Evolutionary conservation across 805 yeast species (phyloP).

Genomic region (Starmerella asiatica): DNA sequence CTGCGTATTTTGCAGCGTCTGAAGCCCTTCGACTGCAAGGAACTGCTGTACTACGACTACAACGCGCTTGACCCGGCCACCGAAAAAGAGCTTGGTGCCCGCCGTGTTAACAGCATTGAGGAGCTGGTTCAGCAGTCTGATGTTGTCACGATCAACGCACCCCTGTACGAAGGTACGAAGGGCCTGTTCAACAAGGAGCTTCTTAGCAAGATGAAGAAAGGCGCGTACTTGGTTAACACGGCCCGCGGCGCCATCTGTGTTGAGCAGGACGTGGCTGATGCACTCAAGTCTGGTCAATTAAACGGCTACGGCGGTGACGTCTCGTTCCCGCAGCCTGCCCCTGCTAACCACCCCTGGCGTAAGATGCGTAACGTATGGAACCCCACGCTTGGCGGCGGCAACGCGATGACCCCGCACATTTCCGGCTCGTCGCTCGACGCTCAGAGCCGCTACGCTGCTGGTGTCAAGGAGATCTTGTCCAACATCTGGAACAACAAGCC

Average conservation of each 20-base stretch:
- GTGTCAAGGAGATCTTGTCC: slow-evolving; percentile 51
- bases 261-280: slow-evolving; percentile 62
- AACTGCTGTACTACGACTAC: slow-evolving; percentile 57
- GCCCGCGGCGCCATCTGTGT: slow-evolving; percentile 73
- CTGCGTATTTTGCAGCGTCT: slow-evolving; percentile 60
- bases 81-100: slow-evolving; percentile 44
- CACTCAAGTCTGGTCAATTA: slow-evolving; percentile 52
- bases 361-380: slow-evolving; percentile 41
- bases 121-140: slow-evolving; percentile 57
- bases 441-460: slow-evolving; percentile 57
- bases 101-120: slow-evolving; percentile 46
- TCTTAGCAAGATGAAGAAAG: slow-evolving; percentile 55
- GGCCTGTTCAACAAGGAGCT: slow-evolving; percentile 53
- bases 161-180: slow-evolving; percentile 55
- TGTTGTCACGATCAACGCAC: slow-evolving; percentile 64
- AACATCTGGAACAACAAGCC: slow-evolving; percentile 53
- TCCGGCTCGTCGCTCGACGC: slow-evolving; percentile 74
- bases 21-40: slow-evolving; percentile 56
- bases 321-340: slow-evolving; percentile 78
- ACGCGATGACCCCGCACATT: slow-evolving; percentile 75
- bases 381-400: slow-evolving; percentile 37
- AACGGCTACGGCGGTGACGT: slow-evolving; percentile 80
- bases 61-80: slow-evolving; percentile 49
- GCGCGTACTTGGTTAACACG: slow-evolving; percentile 62
- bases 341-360: slow-evolving; percentile 67